A percentile compares a stretch with the other conserved stretches of the same genome.
Evolutionary conservation across 2,329 filamentous ascomycete species (phyloP).

Genomic region (Arthrinium phaeospermum): DNA sequence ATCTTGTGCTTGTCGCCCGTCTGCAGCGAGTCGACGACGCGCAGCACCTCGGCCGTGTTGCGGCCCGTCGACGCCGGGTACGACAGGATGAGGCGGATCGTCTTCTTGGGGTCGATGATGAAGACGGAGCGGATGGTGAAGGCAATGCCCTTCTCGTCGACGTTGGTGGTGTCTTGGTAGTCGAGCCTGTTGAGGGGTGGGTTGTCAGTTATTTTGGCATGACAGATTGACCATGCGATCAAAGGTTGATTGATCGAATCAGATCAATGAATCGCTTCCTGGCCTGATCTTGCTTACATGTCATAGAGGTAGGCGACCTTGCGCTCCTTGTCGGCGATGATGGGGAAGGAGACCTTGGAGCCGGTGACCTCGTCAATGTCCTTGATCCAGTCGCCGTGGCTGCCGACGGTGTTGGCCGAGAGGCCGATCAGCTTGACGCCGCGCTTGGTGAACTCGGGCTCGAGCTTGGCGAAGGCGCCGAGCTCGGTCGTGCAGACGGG

Average conservation of each 20-base stretch:
- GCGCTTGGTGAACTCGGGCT: conserved; percentile 85
- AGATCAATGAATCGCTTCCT: no score
- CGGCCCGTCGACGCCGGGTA: conserved; percentile 92
- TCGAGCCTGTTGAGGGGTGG: conserved; percentile 62
- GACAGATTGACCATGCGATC: no score
- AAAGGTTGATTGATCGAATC: not conserved
- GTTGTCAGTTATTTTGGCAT: not conserved
- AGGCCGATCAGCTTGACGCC: conserved; percentile 91
- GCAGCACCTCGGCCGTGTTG: conserved; percentile 80
- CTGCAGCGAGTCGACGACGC: conserved; percentile 80
- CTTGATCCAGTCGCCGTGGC: conserved; percentile 88
- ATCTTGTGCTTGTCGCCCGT: conserved; percentile 86
- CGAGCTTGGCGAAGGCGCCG: conserved; percentile 87
- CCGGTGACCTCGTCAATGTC: conserved; percentile 83
- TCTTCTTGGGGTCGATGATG: conserved; percentile 93
- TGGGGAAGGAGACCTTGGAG: conserved; percentile 74
- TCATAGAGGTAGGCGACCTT: conserved; percentile 79
- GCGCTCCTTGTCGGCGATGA: conserved; percentile 80
- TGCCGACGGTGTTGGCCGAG: conserved; percentile 82
- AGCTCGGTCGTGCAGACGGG: conserved; percentile 97
- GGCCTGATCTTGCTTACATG: conserved; percentile 61
- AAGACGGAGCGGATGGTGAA: conserved; percentile 96
- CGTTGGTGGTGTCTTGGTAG: conserved; percentile 81
- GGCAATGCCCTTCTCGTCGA: conserved; percentile 81
- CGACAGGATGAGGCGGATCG: conserved; percentile 88